Conservation (phyloP, 2,329 filamentous ascomycete species). For the Hyphodiscus sp. region DNA sequence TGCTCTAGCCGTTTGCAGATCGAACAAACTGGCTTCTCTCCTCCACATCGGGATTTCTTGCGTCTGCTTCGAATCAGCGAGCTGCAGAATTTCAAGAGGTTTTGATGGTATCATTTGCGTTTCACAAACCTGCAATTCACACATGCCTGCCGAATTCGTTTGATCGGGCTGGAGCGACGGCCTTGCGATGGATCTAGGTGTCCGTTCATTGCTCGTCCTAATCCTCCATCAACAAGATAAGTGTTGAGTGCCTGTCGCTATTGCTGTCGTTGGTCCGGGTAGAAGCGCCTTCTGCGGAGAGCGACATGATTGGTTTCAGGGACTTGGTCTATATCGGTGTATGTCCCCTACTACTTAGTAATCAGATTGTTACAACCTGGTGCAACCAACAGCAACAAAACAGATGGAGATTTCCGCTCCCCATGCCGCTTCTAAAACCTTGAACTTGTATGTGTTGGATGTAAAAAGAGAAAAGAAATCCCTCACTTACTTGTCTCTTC, state of each 20-base stretch:
- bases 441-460: too few relatives aligned
- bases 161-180: conserved; percentile 2
- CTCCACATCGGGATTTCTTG: conserved; percentile 17
- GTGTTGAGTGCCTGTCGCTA: neutral
- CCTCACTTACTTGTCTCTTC: too few relatives aligned
- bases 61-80: conserved; percentile 6
- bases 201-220: neutral
- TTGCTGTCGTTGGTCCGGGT: neutral
- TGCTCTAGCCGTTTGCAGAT: conserved; percentile 12
- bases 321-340: too few relatives aligned
- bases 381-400: too few relatives aligned
- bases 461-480: too few relatives aligned
- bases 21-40: conserved; percentile 14
- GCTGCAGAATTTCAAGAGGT: neutral
- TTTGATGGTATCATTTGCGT: neutral
- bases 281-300: neutral
- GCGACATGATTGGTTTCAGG: too few relatives aligned
- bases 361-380: too few relatives aligned
- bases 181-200: neutral
- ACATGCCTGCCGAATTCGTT: conserved; percentile 13
- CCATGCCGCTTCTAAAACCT: too few relatives aligned
- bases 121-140: conserved; percentile 9
- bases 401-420: too few relatives aligned
- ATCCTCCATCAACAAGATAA: neutral
- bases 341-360: too few relatives aligned